These are phyloP conservation scores for Sporothrix inflata DNA, from an alignment of 2,329 filamentous ascomycete species.

Conservation along the genomic window DNA sequence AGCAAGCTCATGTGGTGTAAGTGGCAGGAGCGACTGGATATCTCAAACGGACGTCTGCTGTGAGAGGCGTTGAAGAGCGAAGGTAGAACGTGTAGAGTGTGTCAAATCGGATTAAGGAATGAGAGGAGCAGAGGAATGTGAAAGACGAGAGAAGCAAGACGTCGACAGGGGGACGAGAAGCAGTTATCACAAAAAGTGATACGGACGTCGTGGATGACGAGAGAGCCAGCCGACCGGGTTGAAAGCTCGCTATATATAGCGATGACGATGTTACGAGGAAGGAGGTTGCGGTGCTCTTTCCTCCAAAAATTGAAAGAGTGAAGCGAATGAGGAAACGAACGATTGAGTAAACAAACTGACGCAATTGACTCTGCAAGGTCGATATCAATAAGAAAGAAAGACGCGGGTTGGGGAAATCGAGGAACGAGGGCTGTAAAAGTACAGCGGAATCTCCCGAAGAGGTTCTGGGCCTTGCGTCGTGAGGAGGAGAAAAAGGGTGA, in stretches of 20 bases:
- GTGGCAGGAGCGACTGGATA: neutral
- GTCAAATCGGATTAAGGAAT: neutral
- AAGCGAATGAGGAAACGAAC: neutral
- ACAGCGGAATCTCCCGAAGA: slow-evolving; percentile 19
- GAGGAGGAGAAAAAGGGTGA: neutral
- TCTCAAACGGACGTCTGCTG: neutral
- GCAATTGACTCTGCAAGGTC: neutral
- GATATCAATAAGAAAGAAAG: neutral
- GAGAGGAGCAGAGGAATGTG: neutral
- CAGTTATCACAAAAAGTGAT: slow-evolving; percentile 4
- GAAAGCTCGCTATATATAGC: neutral
- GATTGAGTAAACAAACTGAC: neutral
- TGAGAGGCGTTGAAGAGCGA: neutral
- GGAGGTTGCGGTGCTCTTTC: slow-evolving; percentile 11
- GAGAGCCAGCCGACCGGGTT: neutral
- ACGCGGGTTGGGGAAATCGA: neutral
- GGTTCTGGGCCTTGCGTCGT: neutral
- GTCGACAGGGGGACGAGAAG: neutral
- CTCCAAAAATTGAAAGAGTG: neutral
- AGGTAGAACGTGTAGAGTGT: neutral
- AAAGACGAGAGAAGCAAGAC: neutral
- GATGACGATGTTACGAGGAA: slow-evolving; percentile 7
- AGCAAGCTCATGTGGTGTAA: neutral
- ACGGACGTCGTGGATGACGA: neutral
- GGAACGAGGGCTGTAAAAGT: neutral